Percentiles rank a stretch among this genome's conserved stretches.
Evolutionary conservation across 768 basidiomycete species (phyloP).

Genomic region (Podaxis rugospora): DNA sequence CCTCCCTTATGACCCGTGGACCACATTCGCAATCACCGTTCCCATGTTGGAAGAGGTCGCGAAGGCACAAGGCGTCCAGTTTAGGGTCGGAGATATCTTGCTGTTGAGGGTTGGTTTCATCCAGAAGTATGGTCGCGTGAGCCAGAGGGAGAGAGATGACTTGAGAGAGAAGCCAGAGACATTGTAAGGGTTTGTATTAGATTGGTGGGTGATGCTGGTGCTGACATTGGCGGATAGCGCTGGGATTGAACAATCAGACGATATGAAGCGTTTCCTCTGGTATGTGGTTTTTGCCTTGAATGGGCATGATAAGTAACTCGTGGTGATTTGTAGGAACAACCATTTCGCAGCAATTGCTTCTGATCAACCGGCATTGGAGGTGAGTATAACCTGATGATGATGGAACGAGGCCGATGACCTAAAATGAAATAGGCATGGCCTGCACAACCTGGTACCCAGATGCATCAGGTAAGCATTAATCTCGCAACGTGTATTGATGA

Average conservation of each 20-base stretch:
- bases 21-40: conserved; percentile 46
- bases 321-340: conserved; percentile 48
- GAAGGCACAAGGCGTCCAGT: conserved; percentile 50
- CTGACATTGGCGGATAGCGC: conserved; percentile 33
- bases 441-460: conserved; percentile 34
- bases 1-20: conserved; percentile 64
- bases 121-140: conserved; percentile 43
- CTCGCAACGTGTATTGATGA: not conserved
- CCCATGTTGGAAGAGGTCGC: conserved; percentile 56
- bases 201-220: not conserved
- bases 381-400: conserved; percentile 17
- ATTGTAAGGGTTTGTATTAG: conserved; percentile 37
- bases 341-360: conserved; percentile 69
- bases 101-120: conserved; percentile 61
- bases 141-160: conserved; percentile 40
- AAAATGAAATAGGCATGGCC: conserved; percentile 42
- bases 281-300: conserved; percentile 22
- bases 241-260: conserved; percentile 63
- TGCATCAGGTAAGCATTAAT: conserved; percentile 49
- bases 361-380: conserved; percentile 65
- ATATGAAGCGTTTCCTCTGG: conserved; percentile 75
- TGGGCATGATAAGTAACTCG: not conserved
- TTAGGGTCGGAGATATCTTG: conserved; percentile 57
- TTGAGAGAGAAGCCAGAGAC: conserved; percentile 40
- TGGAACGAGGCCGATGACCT: not conserved